These are phyloP conservation scores for Ganoderma lucidum DNA, from an alignment of 1,284 basidiomycete species.

Conservation along the genomic window DNA sequence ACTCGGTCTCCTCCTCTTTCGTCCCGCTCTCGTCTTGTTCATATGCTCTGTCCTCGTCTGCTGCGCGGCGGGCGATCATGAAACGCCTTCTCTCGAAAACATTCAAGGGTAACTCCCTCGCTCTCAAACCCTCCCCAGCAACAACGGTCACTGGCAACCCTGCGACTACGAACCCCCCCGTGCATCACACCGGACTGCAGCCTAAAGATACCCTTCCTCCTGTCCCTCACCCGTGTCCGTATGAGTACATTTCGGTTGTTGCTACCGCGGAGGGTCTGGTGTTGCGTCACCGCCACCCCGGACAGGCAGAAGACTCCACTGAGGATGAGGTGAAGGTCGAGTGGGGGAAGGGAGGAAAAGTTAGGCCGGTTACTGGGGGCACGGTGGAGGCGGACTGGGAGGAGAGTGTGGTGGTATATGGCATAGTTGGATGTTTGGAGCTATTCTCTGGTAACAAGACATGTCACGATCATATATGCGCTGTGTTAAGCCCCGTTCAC, in stretches of 20 bases:
- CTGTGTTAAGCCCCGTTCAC: conserved; percentile 20
- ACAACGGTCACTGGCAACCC: conserved; percentile 30
- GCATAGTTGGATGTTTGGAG: conserved; percentile 74
- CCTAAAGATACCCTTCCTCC: conserved; percentile 71
- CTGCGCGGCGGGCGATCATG: conserved; percentile 32
- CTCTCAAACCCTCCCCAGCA: conserved; percentile 27
- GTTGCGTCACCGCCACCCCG: conserved; percentile 61
- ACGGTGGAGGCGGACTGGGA: conserved; percentile 56
- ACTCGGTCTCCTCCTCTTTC: conserved; percentile 7
- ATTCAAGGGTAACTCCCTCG: conserved; percentile 29
- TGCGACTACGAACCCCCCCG: conserved; percentile 31
- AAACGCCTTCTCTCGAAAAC: conserved; percentile 42
- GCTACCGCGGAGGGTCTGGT: conserved; percentile 67
- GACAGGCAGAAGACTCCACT: conserved; percentile 40
- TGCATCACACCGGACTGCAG: conserved; percentile 52
- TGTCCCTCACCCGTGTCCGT: conserved; percentile 74
- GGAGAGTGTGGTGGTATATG: conserved; percentile 67
- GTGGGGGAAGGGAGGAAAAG: conserved; percentile 66
- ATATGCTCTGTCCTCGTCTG: conserved; percentile 20
- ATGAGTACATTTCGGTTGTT: conserved; percentile 69
- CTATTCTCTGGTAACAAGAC: conserved; percentile 66
- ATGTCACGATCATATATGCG: conserved; percentile 6
- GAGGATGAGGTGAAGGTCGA: conserved; percentile 59
- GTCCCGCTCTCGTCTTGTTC: conserved; percentile 11
- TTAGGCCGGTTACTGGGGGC: conserved; percentile 59